phyloP scores from a whole-genome alignment of 2,329 filamentous ascomycete genomes.

The Lachnellula arida region DNA sequence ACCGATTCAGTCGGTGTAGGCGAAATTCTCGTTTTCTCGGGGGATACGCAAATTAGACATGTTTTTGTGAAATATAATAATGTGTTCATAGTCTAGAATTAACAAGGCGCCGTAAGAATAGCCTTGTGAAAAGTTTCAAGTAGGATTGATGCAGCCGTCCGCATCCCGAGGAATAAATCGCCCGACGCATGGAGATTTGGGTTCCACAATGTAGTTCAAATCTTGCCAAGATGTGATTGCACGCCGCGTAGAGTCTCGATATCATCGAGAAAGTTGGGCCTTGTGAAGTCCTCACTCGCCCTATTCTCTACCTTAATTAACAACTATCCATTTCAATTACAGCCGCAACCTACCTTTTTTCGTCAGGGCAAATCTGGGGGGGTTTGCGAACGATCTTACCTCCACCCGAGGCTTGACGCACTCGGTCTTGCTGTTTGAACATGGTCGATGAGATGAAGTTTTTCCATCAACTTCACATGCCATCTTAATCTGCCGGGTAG shows the following conservation, averaged over 20 bases:
- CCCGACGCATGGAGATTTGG: conserved; percentile 12
- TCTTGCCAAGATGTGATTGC: conserved; percentile 10
- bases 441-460: conserved; percentile 32
- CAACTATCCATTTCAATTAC: conserved; percentile 11
- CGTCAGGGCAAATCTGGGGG: conserved; percentile 12
- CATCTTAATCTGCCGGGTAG: conserved; percentile 27
- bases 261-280: conserved; percentile 18
- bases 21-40: conserved; percentile 38
- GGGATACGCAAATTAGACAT: conserved; percentile 43
- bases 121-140: conserved; percentile 22
- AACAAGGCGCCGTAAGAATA: not conserved
- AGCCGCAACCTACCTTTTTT: conserved; percentile 11
- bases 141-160: conserved; percentile 29
- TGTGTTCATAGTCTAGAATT: not conserved
- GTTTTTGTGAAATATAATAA: conserved; percentile 39
- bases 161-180: conserved; percentile 26
- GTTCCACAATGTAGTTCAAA: conserved; percentile 13
- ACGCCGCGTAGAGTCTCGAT: conserved; percentile 21
- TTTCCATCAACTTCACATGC: conserved; percentile 35
- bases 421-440: conserved; percentile 32
- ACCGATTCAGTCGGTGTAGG: conserved; percentile 40
- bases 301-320: conserved; percentile 2
- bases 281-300: conserved; percentile 15
- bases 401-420: conserved; percentile 39
- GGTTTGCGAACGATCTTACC: conserved; percentile 24